Evolutionary conservation across 1,284 basidiomycete species (phyloP), one percentile per base, ranked within the genome.

Genomic region (Ganoderma leucocontextum): DNA sequence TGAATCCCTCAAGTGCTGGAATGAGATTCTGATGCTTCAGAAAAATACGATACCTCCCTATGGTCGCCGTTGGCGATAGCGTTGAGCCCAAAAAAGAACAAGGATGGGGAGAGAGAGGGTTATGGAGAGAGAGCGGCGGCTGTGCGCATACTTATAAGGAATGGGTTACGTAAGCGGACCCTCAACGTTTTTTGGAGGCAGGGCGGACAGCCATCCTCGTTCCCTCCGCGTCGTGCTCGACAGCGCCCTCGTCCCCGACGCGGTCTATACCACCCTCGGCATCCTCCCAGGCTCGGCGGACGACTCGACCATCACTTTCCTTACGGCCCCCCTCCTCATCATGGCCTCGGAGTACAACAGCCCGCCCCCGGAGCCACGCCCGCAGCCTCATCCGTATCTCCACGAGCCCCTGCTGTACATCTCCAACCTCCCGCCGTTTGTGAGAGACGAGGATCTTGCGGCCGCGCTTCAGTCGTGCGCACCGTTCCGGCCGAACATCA

Each of bases 391-490:
- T 76, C 93, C 93, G 52, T 94, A 92, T 81, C 86, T 95, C 72
- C 90, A 91, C 76, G 92, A 94, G 76, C 91, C 93, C 38, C 76
- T 92, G 71, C 83, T 95, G 60, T 91, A 94, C 81, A 89, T 95
- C 78, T 87, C 91, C 41, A 90, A 88, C 77, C 80, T 95, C 55
- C 90, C 92, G 15, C 79, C 88, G 52, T 88, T 86, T 80, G 86
- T 94, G 64, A 83, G 88, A 65, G 93, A 95, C 79, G 89, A 91
- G 77, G 89, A 89, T 75, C 83, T 95, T 29, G 93, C 92, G 0
- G 75, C 85, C 67, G 87, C 91, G 2, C 90, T 95, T 72, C 85
- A 89, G 72, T 82, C 83, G 69, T 93, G 91, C 77, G 90, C 90
- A 33, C 93, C 93, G 15, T 93, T 94, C 82, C 86, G 93, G 75